phyloP scores from a whole-genome alignment of 2,329 filamentous ascomycete genomes.

The Fusarium brevicatenulatum region DNA sequence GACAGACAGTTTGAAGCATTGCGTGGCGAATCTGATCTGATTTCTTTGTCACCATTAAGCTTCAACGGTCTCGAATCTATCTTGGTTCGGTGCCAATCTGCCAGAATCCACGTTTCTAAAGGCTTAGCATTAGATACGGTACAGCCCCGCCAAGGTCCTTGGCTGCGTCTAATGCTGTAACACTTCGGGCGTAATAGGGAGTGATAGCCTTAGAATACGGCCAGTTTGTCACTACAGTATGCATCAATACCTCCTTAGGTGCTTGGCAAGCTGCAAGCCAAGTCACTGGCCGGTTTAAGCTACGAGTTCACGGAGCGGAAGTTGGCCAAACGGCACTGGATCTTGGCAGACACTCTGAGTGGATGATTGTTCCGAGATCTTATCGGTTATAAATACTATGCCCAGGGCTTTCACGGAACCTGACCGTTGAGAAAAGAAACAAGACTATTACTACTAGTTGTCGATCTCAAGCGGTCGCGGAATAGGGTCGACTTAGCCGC shows the following conservation, averaged over 20 bases:
- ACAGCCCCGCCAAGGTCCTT: not conserved
- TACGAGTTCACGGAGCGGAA: not conserved
- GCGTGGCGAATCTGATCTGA: not conserved
- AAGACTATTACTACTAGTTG: not conserved
- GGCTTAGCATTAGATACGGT: not conserved
- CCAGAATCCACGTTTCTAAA: not conserved
- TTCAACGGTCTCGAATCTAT: not conserved
- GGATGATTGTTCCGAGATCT: not conserved
- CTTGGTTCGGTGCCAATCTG: not conserved
- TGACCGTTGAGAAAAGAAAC: not conserved
- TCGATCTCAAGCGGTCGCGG: not conserved
- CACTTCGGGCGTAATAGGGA: not conserved
- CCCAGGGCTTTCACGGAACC: not conserved
- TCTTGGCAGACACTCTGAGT: constrained; percentile 6
- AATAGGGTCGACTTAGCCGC: not conserved
- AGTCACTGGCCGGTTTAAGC: not conserved
- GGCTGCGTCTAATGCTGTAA: not conserved
- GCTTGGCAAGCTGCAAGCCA: constrained; percentile 11
- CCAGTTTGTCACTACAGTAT: not conserved
- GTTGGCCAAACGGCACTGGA: not conserved
- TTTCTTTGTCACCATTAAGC: not conserved
- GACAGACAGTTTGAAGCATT: no score
- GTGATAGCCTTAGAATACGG: not conserved
- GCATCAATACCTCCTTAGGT: not conserved
- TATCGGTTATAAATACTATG: not conserved